Percentiles rank a stretch among this genome's conserved stretches.
Conservation (phyloP, 176 grass and related monocot species). For the Avena atlantica region DNA sequence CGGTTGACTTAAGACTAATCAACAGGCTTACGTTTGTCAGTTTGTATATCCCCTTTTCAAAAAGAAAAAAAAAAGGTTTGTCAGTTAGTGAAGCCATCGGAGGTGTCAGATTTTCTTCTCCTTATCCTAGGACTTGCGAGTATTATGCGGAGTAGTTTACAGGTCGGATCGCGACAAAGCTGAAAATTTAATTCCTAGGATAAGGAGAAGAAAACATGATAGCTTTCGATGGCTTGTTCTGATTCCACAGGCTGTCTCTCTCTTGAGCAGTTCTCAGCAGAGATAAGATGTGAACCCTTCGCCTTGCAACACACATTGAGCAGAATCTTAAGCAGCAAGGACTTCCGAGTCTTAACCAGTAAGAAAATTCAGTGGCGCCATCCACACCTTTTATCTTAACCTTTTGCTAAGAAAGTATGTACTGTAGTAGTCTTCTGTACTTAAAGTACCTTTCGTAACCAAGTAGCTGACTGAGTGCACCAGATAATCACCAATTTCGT, state of each 20-base stretch:
- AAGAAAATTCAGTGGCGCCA: conserved; percentile 7
- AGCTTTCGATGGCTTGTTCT: neutral
- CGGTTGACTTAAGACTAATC: conserved; percentile 26
- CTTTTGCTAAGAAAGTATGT: neutral
- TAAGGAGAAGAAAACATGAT: neutral
- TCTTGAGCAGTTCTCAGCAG: neutral
- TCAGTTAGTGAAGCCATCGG: neutral
- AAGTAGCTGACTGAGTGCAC: neutral
- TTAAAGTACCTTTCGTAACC: neutral
- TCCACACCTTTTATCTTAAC: neutral
- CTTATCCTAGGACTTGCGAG: neutral
- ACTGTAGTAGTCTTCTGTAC: neutral
- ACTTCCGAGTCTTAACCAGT: neutral
- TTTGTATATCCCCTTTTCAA: neutral
- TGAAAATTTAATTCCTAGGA: neutral
- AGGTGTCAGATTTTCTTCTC: neutral
- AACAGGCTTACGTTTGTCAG: conserved; percentile 10
- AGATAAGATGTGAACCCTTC: conserved; percentile 2
- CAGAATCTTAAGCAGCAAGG: conserved; percentile 9
- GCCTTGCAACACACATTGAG: neutral
- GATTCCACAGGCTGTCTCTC: conserved; percentile 33
- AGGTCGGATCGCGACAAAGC: too few species aligned
- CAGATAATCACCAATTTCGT: neutral
- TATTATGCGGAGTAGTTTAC: neutral
- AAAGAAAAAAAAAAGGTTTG: neutral